phyloP scores from a whole-genome alignment of 164 flowering plant genomes.

The Chloranthus sessilifolius region DNA sequence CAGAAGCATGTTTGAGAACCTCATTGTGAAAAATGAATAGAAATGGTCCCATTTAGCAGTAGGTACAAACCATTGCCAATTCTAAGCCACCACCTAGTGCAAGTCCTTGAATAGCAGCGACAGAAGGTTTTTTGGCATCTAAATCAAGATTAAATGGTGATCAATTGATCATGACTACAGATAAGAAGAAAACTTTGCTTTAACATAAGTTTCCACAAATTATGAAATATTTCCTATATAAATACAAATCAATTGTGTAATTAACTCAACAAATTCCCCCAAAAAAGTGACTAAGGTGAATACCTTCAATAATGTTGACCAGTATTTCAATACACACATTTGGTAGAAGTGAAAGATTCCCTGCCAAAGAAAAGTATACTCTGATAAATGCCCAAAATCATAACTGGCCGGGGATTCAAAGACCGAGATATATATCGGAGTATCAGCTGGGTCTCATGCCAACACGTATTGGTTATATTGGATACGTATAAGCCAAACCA shows the following conservation, averaged over 20 bases:
- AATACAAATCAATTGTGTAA: too few species aligned
- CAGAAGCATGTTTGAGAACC: neutral
- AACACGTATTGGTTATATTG: too few species aligned
- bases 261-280: too few species aligned
- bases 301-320: slow-evolving; percentile 81
- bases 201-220: neutral
- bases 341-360: slow-evolving; percentile 63
- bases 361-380: slow-evolving; percentile 40
- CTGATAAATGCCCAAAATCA: neutral
- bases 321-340: slow-evolving; percentile 67
- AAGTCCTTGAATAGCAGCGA: slow-evolving; percentile 91
- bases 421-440: too few species aligned
- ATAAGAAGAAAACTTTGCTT: slow-evolving; percentile 1
- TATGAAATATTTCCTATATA: too few species aligned
- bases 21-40: neutral
- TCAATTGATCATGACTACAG: too few species aligned
- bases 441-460: too few species aligned
- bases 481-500: too few species aligned
- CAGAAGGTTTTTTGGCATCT: slow-evolving; percentile 85
- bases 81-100: slow-evolving; percentile 99
- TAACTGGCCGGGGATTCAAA: too few species aligned
- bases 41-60: slow-evolving; percentile 2
- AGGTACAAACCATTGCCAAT: slow-evolving; percentile 65
- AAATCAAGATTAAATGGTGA: slow-evolving; percentile 3
- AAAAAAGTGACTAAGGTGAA: too few species aligned